Evolutionary conservation across 139 green algal genomes (phyloP).

Genomic region (Coelastrella sp.): DNA sequence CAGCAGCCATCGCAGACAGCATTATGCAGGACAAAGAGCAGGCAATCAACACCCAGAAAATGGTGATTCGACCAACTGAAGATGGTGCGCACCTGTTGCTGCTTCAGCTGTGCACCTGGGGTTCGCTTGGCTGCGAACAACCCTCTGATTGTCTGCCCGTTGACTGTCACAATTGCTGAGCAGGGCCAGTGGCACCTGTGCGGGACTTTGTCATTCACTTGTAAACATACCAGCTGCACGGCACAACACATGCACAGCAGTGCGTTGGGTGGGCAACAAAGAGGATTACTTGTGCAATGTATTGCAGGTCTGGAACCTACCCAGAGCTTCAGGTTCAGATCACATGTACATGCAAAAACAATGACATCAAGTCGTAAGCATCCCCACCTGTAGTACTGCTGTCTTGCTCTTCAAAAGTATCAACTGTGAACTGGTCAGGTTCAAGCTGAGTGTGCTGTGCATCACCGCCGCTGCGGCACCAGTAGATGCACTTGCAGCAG

Average conservation of each 20-base stretch:
- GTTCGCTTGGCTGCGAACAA: conserved; percentile 37
- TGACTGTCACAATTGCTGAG: conserved; percentile 60
- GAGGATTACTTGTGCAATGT: no score
- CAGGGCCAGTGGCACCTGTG: conserved; percentile 83
- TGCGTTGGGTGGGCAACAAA: no score
- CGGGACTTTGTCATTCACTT: conserved; percentile 70
- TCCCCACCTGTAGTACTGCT: conserved; percentile 2
- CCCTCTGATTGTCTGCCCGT: conserved; percentile 40
- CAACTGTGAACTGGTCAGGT: conserved; percentile 9
- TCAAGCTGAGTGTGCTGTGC: conserved; percentile 9
- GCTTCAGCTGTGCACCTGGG: background rate
- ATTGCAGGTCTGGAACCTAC: no score
- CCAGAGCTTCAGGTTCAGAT: no score
- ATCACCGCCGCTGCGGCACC: background rate
- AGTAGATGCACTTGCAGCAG: background rate
- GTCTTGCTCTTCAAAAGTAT: background rate
- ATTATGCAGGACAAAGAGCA: no score
- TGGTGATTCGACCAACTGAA: no score
- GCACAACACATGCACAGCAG: background rate
- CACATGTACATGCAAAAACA: no score
- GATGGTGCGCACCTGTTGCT: background rate
- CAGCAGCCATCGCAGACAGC: no score
- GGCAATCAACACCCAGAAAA: no score
- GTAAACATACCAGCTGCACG: conserved; percentile 60
- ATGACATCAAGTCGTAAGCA: no score